Percentiles rank a stretch among this genome's conserved stretches.
Conservation (phyloP, 192 early-diverging fungal species). For the Coemansia sp. region DNA sequence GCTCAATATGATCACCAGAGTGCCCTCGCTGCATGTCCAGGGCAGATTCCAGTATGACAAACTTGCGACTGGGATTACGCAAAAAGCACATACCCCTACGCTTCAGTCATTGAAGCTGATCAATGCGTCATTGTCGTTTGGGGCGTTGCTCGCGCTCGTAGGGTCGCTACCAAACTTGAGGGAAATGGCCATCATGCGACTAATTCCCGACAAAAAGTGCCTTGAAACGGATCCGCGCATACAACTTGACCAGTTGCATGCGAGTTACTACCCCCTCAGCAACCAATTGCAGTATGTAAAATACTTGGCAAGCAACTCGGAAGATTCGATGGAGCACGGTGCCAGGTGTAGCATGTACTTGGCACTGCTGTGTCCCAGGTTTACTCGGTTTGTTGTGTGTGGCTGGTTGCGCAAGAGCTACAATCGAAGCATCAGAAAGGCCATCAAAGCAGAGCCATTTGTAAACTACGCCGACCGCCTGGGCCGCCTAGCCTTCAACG, state of each 20-base stretch:
- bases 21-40: background rate
- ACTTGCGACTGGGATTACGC: background rate
- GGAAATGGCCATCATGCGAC: background rate
- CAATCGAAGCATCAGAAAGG: conserved; percentile 2
- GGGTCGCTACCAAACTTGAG: background rate
- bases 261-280: background rate
- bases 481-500: background rate
- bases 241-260: background rate
- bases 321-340: background rate
- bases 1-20: background rate
- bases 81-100: background rate
- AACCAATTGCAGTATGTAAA: conserved; percentile 1
- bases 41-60: background rate
- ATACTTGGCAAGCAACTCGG: background rate
- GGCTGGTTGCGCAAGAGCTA: background rate
- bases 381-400: background rate
- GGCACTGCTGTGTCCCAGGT: background rate
- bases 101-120: background rate
- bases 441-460: background rate
- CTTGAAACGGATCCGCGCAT: background rate
- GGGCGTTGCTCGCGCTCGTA: background rate
- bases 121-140: background rate
- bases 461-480: background rate
- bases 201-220: background rate
- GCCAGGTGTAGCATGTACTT: background rate